Base-by-base conservation (phyloP, 768 basidiomycete species). In the Phanerochaete carnosa region DNA sequence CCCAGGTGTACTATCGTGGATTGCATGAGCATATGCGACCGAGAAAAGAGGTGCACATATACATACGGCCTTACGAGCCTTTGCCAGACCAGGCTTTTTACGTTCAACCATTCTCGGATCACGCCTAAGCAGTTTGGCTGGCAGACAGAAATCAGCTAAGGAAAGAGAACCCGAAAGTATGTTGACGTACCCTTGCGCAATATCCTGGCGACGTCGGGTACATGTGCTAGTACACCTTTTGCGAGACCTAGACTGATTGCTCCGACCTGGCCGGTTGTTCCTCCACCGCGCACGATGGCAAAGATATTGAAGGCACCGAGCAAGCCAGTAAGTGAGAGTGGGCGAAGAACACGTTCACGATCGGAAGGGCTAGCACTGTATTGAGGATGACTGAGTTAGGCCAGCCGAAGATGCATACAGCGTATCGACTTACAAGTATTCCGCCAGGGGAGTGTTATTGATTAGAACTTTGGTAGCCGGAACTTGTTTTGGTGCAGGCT, bases 61-160 rank as follows among this genome's bases (percentile, higher is more conserved):
- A 86, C 92, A 46, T 74, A 95, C 94, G 77, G 83, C 82, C 77
- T 95, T 95, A 75, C 95, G 87, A 61, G 96, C 94, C 79, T 97
- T 97, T 61, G 90, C 85, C 68, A 86, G 74, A 60, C 93, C 93
- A 16, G 96, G 92, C 83, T 99, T 99, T 79, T 99, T 99, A 68
- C 96, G 83, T 77, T 99, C 96, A 30, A 97, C 95, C 92, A 96
- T 92, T 74, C 97, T 89, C 49, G 95, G 94, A 79, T 99, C 96
- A 68, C 95, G 87, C 72, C 86, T 85, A 60, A 94, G 75, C 50
- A 95, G 77, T 78, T 93, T 89, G 61, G 92, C 95, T 97, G 70
- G 0, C 37, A 32, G 12, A 29, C 12, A 29, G 52, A 35, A 53
- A 59, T 50, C 16, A 19, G 23, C 30, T 47, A 58, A 22, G 50